Percentiles rank a stretch among this genome's conserved stretches.
These are phyloP conservation scores for Penicillium aurantiogriseum DNA, from an alignment of 2,329 filamentous ascomycete genomes.

Conservation along the genomic window DNA sequence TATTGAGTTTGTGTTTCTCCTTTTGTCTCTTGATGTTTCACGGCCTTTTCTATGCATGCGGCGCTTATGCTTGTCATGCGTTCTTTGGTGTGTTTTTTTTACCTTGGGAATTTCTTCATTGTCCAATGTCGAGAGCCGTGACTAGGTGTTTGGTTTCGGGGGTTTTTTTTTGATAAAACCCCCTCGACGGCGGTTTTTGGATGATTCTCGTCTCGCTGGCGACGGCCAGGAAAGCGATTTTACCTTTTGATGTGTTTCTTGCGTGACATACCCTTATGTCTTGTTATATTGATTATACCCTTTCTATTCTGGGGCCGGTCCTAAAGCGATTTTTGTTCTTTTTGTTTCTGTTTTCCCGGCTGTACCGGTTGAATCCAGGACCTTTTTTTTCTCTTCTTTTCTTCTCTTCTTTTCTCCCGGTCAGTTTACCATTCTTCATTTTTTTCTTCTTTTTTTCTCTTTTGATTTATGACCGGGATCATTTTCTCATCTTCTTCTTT, in stretches of 20 bases:
- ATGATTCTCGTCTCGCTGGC: slow-evolving; percentile 23
- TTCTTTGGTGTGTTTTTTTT: slow-evolving; percentile 6
- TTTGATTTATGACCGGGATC: slow-evolving; percentile 21
- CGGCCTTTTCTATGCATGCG: slow-evolving; percentile 24
- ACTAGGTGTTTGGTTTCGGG: neutral
- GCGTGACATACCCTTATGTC: slow-evolving; percentile 27
- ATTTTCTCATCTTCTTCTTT: slow-evolving; percentile 16
- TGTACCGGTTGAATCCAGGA: slow-evolving; percentile 19
- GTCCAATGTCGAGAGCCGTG: neutral
- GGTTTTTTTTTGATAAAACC: neutral
- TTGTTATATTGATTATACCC: slow-evolving; percentile 29
- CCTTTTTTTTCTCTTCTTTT: slow-evolving; percentile 26
- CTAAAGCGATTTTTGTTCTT: slow-evolving; percentile 33
- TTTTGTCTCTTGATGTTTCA: slow-evolving; percentile 25
- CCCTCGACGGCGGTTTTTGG: neutral
- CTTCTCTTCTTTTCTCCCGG: slow-evolving; percentile 34
- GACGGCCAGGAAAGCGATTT: slow-evolving; percentile 21
- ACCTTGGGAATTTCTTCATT: slow-evolving; percentile 15
- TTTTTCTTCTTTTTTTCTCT: slow-evolving; percentile 21
- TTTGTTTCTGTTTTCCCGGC: slow-evolving; percentile 18
- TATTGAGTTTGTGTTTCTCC: slow-evolving; percentile 12
- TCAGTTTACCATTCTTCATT: slow-evolving; percentile 17
- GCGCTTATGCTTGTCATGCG: slow-evolving; percentile 21
- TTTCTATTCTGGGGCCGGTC: slow-evolving; percentile 40
- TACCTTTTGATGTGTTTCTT: slow-evolving; percentile 19